Conservation (phyloP, 495 filamentous ascomycete genomes). For the Terfezia claveryi region DNA sequence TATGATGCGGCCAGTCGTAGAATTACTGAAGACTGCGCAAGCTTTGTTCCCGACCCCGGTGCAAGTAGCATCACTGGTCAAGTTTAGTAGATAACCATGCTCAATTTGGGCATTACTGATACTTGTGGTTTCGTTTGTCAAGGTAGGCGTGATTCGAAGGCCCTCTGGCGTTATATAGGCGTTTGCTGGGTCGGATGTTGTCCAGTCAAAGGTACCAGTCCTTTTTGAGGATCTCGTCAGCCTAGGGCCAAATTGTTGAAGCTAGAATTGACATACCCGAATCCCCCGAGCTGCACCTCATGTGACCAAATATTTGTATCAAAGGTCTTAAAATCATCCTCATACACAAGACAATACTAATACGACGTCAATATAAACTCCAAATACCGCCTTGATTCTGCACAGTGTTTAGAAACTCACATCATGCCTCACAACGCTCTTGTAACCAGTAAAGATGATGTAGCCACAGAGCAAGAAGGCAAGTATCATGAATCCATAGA, state of each 20-base stretch:
- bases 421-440: too few species aligned
- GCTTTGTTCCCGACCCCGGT: conserved; percentile 31
- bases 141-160: conserved; percentile 54
- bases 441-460: too few species aligned
- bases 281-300: background rate
- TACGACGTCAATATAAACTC: background rate
- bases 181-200: conserved; percentile 47
- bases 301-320: background rate
- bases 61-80: conserved; percentile 40
- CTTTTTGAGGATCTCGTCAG: too few species aligned
- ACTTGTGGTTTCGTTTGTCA: conserved; percentile 38
- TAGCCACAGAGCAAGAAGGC: too few species aligned
- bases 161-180: conserved; percentile 44
- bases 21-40: conserved; percentile 46
- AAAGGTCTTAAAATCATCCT: background rate
- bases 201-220: conserved; percentile 62
- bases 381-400: too few species aligned
- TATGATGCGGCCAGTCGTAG: conserved; percentile 48
- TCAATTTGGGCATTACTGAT: conserved; percentile 40
- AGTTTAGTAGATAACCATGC: conserved; percentile 21
- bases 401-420: too few species aligned
- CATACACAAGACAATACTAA: background rate
- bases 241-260: too few species aligned
- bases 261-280: conserved; percentile 20
- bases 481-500: too few species aligned